phyloP scores from a whole-genome alignment of 2,329 filamentous ascomycete genomes.

The Dryadomyces quercus-mongolicae region DNA sequence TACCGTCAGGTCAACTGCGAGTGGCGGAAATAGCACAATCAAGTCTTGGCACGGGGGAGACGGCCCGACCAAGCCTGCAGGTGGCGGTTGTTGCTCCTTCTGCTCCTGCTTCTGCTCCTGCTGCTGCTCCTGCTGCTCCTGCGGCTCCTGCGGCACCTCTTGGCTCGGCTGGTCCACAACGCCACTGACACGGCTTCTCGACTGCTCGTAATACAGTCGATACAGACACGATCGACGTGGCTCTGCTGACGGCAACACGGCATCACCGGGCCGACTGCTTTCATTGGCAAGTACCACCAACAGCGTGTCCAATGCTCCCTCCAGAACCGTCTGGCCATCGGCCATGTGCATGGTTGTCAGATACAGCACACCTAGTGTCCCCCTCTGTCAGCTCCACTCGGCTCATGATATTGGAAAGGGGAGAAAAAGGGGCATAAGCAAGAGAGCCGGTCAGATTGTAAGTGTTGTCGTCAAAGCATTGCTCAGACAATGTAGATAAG shows the following conservation, averaged over 20 bases:
- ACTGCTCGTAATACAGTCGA: conserved; percentile 44
- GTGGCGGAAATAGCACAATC: conserved; percentile 43
- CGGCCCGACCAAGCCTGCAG: conserved; percentile 19
- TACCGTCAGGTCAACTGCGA: conserved; percentile 57
- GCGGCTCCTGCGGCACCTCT: background rate
- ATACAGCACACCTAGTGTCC: conserved; percentile 24
- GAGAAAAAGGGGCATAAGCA: background rate
- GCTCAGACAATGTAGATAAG: conserved; percentile 99
- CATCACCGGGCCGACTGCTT: conserved; percentile 19
- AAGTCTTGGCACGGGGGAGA: conserved; percentile 1
- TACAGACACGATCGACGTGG: conserved; percentile 27
- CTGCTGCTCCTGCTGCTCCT: background rate
- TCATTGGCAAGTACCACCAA: conserved; percentile 14
- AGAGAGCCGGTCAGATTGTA: conserved; percentile 14
- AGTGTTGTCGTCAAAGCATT: conserved; percentile 60
- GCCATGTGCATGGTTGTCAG: conserved; percentile 26
- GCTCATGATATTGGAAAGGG: conserved; percentile 7
- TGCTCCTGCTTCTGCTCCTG: conserved; percentile 1
- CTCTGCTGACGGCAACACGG: background rate
- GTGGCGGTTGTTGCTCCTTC: background rate
- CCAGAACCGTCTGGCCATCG: conserved; percentile 25
- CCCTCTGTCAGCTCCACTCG: background rate
- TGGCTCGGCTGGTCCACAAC: conserved; percentile 2
- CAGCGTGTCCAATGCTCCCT: conserved; percentile 27
- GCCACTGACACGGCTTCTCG: conserved; percentile 14